Evolutionary conservation across 2,329 filamentous ascomycete species (phyloP), one percentile per base, ranked within the genome.

Genomic region (Byssochlamys sp.): DNA sequence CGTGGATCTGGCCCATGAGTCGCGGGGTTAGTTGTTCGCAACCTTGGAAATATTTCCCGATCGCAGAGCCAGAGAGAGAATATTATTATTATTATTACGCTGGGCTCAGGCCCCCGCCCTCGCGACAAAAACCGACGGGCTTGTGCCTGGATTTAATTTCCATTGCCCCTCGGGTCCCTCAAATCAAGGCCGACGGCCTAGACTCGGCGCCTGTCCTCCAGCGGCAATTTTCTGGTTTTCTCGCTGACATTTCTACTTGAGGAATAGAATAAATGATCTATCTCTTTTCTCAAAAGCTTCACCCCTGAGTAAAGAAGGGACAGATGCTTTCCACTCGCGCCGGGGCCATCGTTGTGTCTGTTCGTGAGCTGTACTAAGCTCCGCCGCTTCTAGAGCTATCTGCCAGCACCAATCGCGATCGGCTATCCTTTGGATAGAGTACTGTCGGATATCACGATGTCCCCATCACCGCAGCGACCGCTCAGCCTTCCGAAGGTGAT

Each of bases 401-500:
- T 10, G 19, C n/a, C 39, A 45, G 39, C 5, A n/a, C 39, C 39
- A 45, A 45, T 45, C 39, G 39, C 39, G 39, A 45, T 19, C 39
- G 19, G 39, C 39, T 45, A 45, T 45, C n/a, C 39, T 45, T 9
- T 14, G 4, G n/a, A 45, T 31, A 7, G 28, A 29, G 2, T 29
- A 29, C 9, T 9, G 28, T 29, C 28, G 39, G n/a, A 19, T 24
- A 45, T 19, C n/a, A 45, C n/a, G 27, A 51, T 51, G 49, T 26
- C 48, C 48, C 9, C 11, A 6, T 27, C 2, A 7, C 48, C 2
- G 49, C 4, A 19, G 12, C 12, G 4, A 19, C 39, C 39, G n/a
- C 14, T 10, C 19, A 14, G n/a, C 5, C 49, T 28, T 51, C 49
- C 49, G 4, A 51, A 57, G 28, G 65, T 64, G 9, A 54, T 73